Percentiles rank a stretch among this genome's conserved stretches.
These are phyloP conservation scores for Angomonas deanei DNA, from an alignment of 208 protist genomes.

Conservation along the genomic window DNA sequence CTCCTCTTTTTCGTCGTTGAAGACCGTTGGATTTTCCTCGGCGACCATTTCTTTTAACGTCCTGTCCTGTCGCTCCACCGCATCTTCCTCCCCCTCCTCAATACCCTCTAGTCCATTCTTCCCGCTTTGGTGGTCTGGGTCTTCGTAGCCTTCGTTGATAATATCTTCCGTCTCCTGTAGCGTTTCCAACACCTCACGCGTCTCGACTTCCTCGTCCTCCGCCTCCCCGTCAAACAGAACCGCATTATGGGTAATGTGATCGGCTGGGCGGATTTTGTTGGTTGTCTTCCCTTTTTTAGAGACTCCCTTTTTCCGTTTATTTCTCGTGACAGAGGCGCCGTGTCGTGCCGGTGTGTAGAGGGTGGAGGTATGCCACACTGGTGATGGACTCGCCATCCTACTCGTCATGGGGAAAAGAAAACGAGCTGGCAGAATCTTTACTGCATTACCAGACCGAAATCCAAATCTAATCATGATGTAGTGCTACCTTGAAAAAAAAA, in stretches of 20 bases:
- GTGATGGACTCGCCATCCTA: no score
- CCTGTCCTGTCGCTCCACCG: neutral
- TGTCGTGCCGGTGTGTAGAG: neutral
- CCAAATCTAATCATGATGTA: no score
- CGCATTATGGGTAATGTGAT: neutral
- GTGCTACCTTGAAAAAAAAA: conserved; percentile 7
- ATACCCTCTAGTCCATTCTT: neutral
- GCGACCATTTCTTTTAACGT: neutral
- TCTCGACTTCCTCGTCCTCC: conserved; percentile 7
- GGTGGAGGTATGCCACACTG: neutral
- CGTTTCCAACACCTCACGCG: conserved; percentile 2
- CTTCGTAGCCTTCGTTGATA: neutral
- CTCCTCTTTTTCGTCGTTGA: neutral
- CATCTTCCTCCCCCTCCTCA: neutral
- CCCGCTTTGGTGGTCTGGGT: neutral
- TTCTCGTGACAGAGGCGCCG: conserved; percentile 1
- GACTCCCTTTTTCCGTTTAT: neutral
- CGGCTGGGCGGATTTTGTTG: neutral
- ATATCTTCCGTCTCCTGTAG: conserved; percentile 11
- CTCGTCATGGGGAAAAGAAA: no score
- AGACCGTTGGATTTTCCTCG: conserved; percentile 1
- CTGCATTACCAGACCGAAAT: no score
- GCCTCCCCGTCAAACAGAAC: neutral
- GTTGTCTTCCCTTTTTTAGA: neutral
- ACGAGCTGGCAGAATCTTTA: no score